A percentile compares a stretch with the other conserved stretches of the same genome.
Conservation (phyloP, 768 basidiomycete genomes). For the Boletus pseudo-olivaceus region DNA sequence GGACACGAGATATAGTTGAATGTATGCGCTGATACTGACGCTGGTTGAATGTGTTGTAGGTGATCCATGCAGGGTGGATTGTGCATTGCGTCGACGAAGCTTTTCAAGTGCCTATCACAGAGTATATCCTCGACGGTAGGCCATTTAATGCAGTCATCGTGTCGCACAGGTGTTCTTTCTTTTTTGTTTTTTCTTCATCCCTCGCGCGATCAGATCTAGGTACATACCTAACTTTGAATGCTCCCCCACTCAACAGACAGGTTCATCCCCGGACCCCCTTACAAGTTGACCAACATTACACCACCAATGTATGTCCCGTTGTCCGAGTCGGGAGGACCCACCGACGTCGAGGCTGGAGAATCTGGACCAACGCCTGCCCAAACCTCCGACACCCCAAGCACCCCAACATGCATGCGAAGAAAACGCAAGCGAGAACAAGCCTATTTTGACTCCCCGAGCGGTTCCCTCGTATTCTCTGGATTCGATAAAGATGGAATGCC, state of each 20-base stretch:
- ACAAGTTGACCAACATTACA: conserved; percentile 7
- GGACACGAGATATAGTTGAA: neutral
- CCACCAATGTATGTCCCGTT: neutral
- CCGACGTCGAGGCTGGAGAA: neutral
- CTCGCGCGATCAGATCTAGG: neutral
- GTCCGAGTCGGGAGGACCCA: neutral
- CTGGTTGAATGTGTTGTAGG: conserved; percentile 9
- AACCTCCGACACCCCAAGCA: conserved; percentile 24
- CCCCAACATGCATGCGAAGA: conserved; percentile 15
- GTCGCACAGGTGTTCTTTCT: too few species aligned
- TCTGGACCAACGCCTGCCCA: neutral
- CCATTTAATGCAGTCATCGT: neutral
- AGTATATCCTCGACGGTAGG: conserved; percentile 32
- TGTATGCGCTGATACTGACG: conserved; percentile 5
- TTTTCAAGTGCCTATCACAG: conserved; percentile 25
- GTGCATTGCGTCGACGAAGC: conserved; percentile 24
- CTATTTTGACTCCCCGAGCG: conserved; percentile 27
- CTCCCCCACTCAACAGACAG: conserved; percentile 6
- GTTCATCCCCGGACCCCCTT: conserved; percentile 19
- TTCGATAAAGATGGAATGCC: conserved; percentile 32
- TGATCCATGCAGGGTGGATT: conserved; percentile 32
- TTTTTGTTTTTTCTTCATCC: neutral
- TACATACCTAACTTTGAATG: conserved; percentile 3
- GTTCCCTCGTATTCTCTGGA: conserved; percentile 25
- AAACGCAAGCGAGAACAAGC: conserved; percentile 30